These are phyloP conservation scores for Flaveria sonorensis DNA, from an alignment of 129 eudicot species.

Conservation along the genomic window DNA sequence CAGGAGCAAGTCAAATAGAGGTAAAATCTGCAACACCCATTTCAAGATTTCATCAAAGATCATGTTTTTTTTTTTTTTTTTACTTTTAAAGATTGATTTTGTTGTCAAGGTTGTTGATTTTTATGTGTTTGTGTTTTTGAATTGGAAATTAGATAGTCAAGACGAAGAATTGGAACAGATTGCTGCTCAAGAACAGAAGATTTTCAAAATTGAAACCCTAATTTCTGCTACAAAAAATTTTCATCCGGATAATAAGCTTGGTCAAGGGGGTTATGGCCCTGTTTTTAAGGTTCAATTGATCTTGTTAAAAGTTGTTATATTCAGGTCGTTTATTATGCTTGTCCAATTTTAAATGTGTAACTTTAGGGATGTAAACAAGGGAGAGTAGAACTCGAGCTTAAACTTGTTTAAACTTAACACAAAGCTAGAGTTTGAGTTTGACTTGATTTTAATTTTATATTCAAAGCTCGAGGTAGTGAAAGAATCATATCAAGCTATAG, in stretches of 20 bases:
- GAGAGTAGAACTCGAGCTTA: too few relatives aligned
- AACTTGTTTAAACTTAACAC: too few relatives aligned
- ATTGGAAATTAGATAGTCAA: conserved; percentile 33
- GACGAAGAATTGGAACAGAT: conserved; percentile 57
- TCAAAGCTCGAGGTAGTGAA: too few relatives aligned
- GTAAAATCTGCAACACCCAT: conserved; percentile 29
- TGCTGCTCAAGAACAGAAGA: conserved; percentile 77
- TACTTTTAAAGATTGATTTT: conserved; percentile 23
- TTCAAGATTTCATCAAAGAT: conserved; percentile 26
- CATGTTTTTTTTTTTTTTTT: not conserved
- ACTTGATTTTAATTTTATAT: too few relatives aligned
- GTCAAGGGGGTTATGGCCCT: conserved; percentile 91
- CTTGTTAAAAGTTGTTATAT: not conserved
- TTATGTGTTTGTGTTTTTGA: conserved; percentile 14
- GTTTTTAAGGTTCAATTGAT: conserved; percentile 59
- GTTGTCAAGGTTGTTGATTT: conserved; percentile 1
- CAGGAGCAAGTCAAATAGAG: conserved; percentile 46
- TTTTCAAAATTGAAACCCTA: conserved; percentile 50
- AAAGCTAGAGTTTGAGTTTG: too few relatives aligned
- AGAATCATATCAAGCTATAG: too few relatives aligned
- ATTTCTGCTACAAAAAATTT: conserved; percentile 65
- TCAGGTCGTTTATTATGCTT: too few relatives aligned
- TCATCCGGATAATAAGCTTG: conserved; percentile 60
- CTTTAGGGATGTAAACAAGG: too few relatives aligned
- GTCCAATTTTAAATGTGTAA: too few relatives aligned